phyloP scores from a whole-genome alignment of 2,329 filamentous ascomycete species.

The Sclerotinia spermophila region DNA sequence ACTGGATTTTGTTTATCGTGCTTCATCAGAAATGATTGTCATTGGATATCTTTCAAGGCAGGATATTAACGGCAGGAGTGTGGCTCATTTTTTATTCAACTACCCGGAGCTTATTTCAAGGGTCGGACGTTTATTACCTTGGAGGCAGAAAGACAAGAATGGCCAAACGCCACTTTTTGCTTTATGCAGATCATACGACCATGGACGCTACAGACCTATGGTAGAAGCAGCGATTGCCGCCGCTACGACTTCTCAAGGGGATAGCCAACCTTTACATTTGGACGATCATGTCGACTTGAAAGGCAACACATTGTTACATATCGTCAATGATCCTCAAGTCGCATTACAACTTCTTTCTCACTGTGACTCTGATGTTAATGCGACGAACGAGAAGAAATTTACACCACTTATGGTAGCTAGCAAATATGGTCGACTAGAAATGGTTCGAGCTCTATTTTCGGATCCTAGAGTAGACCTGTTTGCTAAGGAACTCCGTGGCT shows the following conservation, averaged over 20 bases:
- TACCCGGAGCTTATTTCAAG: conserved; percentile 73
- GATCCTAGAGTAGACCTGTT: conserved; percentile 84
- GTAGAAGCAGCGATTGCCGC: conserved; percentile 75
- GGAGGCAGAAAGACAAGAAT: conserved; percentile 90
- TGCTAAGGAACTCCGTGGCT: conserved; percentile 77
- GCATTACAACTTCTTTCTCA: conserved; percentile 71
- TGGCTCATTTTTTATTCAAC: conserved; percentile 95
- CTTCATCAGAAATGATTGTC: conserved; percentile 53
- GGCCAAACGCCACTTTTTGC: conserved; percentile 98
- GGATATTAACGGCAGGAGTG: conserved; percentile 81
- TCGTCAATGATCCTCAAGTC: conserved; percentile 81
- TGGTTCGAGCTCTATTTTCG: conserved; percentile 82
- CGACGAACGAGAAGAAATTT: conserved; percentile 90
- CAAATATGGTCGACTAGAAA: conserved; percentile 93
- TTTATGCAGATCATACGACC: conserved; percentile 91
- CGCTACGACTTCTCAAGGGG: conserved; percentile 70
- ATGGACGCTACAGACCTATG: conserved; percentile 82
- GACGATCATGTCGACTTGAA: conserved; percentile 91
- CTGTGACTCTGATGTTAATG: conserved; percentile 95
- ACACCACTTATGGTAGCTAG: conserved; percentile 97
- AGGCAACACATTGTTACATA: conserved; percentile 93
- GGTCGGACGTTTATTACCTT: conserved; percentile 76
- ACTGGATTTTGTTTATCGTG: conserved; percentile 64
- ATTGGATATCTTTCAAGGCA: conserved; percentile 68
- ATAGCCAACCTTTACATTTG: conserved; percentile 76